Conservation (phyloP, 306 rosid species). For the Pterocarpus santalinus region DNA sequence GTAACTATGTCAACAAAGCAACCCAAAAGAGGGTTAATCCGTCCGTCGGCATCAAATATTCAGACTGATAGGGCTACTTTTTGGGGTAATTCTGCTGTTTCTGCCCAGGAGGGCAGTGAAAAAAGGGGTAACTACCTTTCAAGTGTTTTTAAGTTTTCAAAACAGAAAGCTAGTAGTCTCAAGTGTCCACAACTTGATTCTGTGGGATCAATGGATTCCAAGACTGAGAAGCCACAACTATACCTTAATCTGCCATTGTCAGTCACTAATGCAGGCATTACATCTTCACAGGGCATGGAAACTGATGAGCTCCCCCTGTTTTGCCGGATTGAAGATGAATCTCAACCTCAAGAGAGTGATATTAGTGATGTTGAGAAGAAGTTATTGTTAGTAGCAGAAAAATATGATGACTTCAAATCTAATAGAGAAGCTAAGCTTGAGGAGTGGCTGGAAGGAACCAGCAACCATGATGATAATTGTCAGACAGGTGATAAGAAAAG, state of each 20-base stretch:
- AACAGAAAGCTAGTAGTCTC: conserved; percentile 61
- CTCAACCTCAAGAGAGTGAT: conserved; percentile 45
- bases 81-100: conserved; percentile 54
- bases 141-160: conserved; percentile 72
- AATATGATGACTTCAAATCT: conserved; percentile 77
- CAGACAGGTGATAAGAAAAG: conserved; percentile 45
- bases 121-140: conserved; percentile 69
- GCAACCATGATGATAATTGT: conserved; percentile 30
- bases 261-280: conserved; percentile 51
- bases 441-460: conserved; percentile 80
- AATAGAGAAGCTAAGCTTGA: conserved; percentile 74
- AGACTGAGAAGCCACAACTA: conserved; percentile 48
- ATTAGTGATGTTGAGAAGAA: conserved; percentile 29
- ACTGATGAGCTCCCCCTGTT: conserved; percentile 59
- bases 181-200: conserved; percentile 65
- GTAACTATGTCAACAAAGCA: conserved; percentile 62
- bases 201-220: conserved; percentile 42
- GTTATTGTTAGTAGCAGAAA: conserved; percentile 54
- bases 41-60: conserved; percentile 45
- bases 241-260: conserved; percentile 45
- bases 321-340: conserved; percentile 56
- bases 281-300: conserved; percentile 62
- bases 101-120: conserved; percentile 49
- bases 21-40: conserved; percentile 66
- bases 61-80: conserved; percentile 56